Evolutionary conservation across 2,329 filamentous ascomycete species (phyloP), one percentile per base, ranked within the genome.

Genomic region (Calonectria ilicicola): DNA sequence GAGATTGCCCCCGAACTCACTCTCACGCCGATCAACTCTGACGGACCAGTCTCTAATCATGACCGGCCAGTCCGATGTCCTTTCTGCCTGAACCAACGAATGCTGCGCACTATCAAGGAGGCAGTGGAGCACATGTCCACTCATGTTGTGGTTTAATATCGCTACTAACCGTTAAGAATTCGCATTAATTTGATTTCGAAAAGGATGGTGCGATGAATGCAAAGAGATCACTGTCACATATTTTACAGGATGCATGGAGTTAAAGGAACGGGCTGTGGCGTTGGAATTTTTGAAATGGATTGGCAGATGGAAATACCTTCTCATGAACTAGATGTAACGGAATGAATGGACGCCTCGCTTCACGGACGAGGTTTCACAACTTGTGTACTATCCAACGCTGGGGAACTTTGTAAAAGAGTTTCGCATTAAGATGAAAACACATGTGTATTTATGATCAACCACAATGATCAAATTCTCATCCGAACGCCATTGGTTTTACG

Each of bases 61-160:
- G 88, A 91, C 42, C 81, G 86, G 23, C 89, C 90, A 2, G 80
- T 91, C 32, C 85, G 90, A 21, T 92, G 90, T 74, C 90, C 90
- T 1, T 92, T 91, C 75, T 92, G 90, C 73, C 86, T 92, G 42
- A 92, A 91, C 75, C 88, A 90, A 76, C 86, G 90, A 7, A 90
- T 91, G 89, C 84, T 92, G 65, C 85, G 89, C 21, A 89, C 86
- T 1, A 89, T 91, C 56, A 91, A 90, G 81, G 90, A 92, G 79
- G 89, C 90, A 5, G 89, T 92, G 3, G 90, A 92, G 80, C 90
- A 92, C 78, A 84, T 92, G 85, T 90, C 89, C 14, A 91, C 89
- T 2, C 90, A 92, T 72, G 90, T 92, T 5, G 87, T 91, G 17
- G 89, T 91, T 21, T 80, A 47, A 77, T 51, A 35, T 47, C 47